Base-by-base conservation (phyloP, 306 rosid genomes). In the Luffa aegyptiaca region DNA sequence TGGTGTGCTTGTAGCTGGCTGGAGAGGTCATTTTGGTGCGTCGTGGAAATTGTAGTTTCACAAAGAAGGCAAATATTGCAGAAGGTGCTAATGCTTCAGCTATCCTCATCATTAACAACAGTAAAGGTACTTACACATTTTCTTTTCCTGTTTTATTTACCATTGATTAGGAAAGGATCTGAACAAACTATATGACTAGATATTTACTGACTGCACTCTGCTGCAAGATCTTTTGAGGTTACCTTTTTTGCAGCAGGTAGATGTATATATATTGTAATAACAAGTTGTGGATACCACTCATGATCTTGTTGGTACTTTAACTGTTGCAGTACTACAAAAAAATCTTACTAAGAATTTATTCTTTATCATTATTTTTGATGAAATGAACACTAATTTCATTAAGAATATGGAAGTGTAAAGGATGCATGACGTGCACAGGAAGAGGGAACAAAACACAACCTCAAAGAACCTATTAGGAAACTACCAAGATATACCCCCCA, bases 41-140 rank as follows among this genome's bases (percentile, higher is more conserved):
- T 80, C 96, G 99, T 66, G 99, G 99, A 80, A 83, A 85, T n/a
- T 95, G 99, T 83, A 95, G 99, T 83, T 95, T 95, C 91, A 95
- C 99, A 65, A 31, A 62, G 77, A 95, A 95, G 92, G 99, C 99
- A 81, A 95, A 91, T 86, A 80, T 85, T 58, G 99, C 99, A 63
- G 99, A 93, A 44, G 77, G 53, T 76, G 96, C 96, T 69, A 83
- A 87, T 39, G 97, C 99, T 83, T 93, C 97, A 62, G 99, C 99
- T 85, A 88, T 95, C 80, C 90, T 95, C 83, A 93, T 95, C 74
- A 87, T 95, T 86, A 95, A 95, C 80, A 71, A 90, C 80, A 88
- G 82, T 36, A 91, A 90, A 87, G 98, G 98, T 92, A 83, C 61
- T 80, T 61, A 39, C 5, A 37, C 5, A 53, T 87, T 78, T 20